Evolutionary conservation across 2,329 filamentous ascomycete species (phyloP).

Genomic region (Aspergillus sp.): DNA sequence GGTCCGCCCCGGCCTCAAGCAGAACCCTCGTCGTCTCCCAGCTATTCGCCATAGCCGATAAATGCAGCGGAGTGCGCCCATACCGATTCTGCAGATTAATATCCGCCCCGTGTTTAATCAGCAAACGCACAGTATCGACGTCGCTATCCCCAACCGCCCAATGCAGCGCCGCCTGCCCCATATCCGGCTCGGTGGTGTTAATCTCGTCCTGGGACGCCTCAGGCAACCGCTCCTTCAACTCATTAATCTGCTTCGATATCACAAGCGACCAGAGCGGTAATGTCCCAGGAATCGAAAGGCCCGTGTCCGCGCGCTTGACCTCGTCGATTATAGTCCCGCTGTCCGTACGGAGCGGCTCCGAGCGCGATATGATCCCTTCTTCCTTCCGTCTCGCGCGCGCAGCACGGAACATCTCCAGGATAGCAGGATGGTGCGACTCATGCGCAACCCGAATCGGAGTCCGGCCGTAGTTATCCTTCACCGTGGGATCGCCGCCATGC

Average conservation of each 20-base stretch:
- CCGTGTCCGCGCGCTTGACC: neutral
- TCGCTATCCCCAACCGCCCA: neutral
- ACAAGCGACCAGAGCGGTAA: slow-evolving; percentile 8
- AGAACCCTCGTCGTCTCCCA: neutral
- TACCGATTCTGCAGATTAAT: slow-evolving; percentile 4
- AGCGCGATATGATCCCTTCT: neutral
- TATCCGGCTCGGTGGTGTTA: slow-evolving; percentile 7
- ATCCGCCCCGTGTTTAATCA: slow-evolving; percentile 3
- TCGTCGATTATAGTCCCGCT: neutral
- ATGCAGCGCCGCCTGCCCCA: slow-evolving; percentile 9
- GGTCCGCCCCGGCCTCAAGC: neutral
- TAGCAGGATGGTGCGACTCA: neutral
- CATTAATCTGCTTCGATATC: neutral
- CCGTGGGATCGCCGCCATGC: slow-evolving; percentile 5
- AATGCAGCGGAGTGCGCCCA: slow-evolving; percentile 1
- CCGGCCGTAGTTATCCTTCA: slow-evolving; percentile 8
- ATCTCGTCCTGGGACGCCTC: neutral
- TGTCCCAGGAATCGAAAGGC: neutral
- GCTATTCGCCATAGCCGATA: neutral
- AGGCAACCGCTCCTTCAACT: neutral
- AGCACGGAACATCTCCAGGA: slow-evolving; percentile 1
- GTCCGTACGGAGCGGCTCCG: neutral
- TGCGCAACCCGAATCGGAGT: slow-evolving; percentile 7
- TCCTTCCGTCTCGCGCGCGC: neutral
- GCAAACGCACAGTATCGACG: neutral